Evolutionary conservation across 148 eudicot species (phyloP).

Genomic region (Heliamphora exappendiculata): DNA sequence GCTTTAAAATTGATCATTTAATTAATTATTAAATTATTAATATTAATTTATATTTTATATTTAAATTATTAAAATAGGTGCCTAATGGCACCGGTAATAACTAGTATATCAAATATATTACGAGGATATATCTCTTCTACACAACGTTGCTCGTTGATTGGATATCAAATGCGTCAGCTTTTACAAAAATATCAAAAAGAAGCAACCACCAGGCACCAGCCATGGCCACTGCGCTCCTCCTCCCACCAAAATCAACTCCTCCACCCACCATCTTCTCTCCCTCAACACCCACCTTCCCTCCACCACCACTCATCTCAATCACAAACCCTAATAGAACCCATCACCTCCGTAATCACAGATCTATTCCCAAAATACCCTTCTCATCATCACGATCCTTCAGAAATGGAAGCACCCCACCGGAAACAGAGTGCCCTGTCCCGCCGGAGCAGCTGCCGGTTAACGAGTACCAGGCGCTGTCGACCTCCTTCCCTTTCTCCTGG

Average conservation of each 20-base stretch:
- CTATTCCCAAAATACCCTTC: constrained; percentile 24
- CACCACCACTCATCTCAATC: not conserved
- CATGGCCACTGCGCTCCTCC: constrained; percentile 24
- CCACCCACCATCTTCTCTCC: constrained; percentile 19
- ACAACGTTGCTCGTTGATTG: too few relatives aligned
- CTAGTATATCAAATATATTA: too few relatives aligned
- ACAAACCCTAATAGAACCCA: constrained; percentile 10
- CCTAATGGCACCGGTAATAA: too few relatives aligned
- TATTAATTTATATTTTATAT: too few relatives aligned
- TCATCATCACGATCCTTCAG: constrained; percentile 25
- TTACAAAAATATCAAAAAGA: too few relatives aligned
- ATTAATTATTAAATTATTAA: too few relatives aligned
- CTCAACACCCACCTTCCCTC: constrained; percentile 9
- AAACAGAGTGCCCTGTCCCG: constrained; percentile 79
- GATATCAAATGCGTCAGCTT: too few relatives aligned
- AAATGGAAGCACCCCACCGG: constrained; percentile 37
- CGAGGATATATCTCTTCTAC: too few relatives aligned
- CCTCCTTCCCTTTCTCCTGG: constrained; percentile 78
- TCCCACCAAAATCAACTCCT: constrained; percentile 17
- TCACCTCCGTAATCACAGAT: constrained; percentile 13
- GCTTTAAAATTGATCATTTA: too few relatives aligned
- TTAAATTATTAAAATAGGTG: too few relatives aligned
- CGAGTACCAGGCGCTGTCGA: constrained; percentile 69
- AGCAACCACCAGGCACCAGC: not conserved
- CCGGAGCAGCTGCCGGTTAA: constrained; percentile 75